These are phyloP conservation scores for Tolypocladium guangdongense DNA, from an alignment of 2,329 filamentous ascomycete genomes.

Conservation along the genomic window DNA sequence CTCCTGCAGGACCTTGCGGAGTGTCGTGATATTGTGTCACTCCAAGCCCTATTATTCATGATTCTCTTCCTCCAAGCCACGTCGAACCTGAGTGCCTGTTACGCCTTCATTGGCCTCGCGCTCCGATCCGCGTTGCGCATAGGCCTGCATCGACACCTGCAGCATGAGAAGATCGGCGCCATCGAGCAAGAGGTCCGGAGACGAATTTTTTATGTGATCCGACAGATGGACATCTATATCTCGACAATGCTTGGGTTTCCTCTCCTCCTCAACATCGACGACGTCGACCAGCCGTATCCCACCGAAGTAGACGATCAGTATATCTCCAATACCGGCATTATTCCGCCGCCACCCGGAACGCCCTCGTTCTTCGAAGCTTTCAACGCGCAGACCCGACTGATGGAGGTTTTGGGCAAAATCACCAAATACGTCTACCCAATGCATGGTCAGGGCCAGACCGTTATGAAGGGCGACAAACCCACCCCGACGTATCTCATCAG, in stretches of 20 bases:
- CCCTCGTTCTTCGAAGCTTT: constrained; percentile 53
- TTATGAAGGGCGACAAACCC: constrained; percentile 28
- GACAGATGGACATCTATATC: constrained; percentile 61
- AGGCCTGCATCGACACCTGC: constrained; percentile 64
- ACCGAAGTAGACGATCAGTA: constrained; percentile 57
- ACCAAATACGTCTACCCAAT: constrained; percentile 56
- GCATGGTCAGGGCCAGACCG: constrained; percentile 40
- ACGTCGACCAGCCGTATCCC: constrained; percentile 56
- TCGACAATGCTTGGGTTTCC: constrained; percentile 58
- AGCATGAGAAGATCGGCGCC: constrained; percentile 49
- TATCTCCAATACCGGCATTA: constrained; percentile 48
- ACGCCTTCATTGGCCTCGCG: constrained; percentile 70
- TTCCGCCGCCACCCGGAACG: constrained; percentile 41
- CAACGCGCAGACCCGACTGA: constrained; percentile 53
- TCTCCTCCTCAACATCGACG: constrained; percentile 49
- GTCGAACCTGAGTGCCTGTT: constrained; percentile 68
- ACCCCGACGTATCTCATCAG: constrained; percentile 50
- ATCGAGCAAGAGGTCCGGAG: constrained; percentile 54
- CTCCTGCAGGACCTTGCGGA: constrained; percentile 56
- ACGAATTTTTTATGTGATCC: constrained; percentile 56
- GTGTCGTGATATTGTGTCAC: constrained; percentile 61
- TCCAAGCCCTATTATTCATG: constrained; percentile 70
- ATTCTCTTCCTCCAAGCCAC: constrained; percentile 73
- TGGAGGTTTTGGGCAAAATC: constrained; percentile 53
- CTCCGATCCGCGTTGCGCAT: constrained; percentile 65